Conservation (phyloP, 805 yeast genomes). For the Lipomyces anomalus region DNA sequence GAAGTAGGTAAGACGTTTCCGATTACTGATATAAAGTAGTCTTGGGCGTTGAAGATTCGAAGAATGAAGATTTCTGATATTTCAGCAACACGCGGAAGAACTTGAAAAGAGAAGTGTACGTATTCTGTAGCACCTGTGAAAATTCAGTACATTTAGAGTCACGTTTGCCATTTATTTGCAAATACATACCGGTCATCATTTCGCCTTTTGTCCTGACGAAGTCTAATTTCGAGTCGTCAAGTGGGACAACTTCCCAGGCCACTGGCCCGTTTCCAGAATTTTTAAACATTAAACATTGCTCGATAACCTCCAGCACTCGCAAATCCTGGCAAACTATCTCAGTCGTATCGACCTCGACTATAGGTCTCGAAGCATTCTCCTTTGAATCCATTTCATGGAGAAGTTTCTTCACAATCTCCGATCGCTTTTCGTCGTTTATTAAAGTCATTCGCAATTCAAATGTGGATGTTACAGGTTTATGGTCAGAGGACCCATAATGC, state of each 20-base stretch:
- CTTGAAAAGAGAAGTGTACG: conserved; percentile 19
- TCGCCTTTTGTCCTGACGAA: conserved; percentile 24
- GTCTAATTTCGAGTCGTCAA: conserved; percentile 25
- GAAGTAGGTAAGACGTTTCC: conserved; percentile 30
- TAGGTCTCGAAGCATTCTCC: conserved; percentile 42
- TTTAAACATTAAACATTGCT: conserved; percentile 31
- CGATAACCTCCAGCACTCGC: conserved; percentile 25
- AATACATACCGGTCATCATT: no score
- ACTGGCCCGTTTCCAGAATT: conserved; percentile 38
- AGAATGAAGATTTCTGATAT: conserved; percentile 28
- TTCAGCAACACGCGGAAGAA: conserved; percentile 3
- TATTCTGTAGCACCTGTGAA: conserved; percentile 22
- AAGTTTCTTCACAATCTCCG: conserved; percentile 35
- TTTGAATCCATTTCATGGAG: conserved; percentile 40
- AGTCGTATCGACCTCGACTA: conserved; percentile 37
- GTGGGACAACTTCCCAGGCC: conserved; percentile 37
- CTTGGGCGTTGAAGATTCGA: conserved; percentile 31
- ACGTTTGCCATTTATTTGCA: conserved; percentile 31
- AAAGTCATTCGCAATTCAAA: conserved; percentile 33
- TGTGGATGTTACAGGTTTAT: conserved; percentile 47
- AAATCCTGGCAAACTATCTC: conserved; percentile 31
- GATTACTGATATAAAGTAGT: conserved; percentile 28
- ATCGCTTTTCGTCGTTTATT: conserved; percentile 38
- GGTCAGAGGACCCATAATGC: conserved; percentile 45
- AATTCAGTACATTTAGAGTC: conserved; percentile 27